phyloP scores from a whole-genome alignment of 768 basidiomycete genomes.

The Amanita jacksonii region DNA sequence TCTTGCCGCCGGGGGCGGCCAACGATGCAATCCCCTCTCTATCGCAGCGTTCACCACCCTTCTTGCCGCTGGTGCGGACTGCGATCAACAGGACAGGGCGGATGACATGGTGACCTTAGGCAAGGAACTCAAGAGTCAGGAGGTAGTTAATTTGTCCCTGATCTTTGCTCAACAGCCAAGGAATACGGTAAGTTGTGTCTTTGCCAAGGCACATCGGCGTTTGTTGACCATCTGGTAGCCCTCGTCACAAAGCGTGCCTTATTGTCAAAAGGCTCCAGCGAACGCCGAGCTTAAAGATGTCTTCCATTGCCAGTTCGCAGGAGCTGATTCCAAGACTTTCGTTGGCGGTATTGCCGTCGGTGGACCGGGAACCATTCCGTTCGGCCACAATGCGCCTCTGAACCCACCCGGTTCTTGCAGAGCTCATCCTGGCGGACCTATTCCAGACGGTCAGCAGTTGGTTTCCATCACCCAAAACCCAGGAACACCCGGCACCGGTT shows the following conservation, averaged over 20 bases:
- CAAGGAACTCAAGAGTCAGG: conserved; percentile 32
- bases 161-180: conserved; percentile 50
- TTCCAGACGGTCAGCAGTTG: conserved; percentile 40
- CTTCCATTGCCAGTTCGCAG: conserved; percentile 51
- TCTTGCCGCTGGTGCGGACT: conserved; percentile 44
- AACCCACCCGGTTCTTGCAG: conserved; percentile 42
- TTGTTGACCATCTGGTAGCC: conserved; percentile 21
- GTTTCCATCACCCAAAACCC: conserved; percentile 24
- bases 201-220: not conserved
- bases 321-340: conserved; percentile 34
- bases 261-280: conserved; percentile 44
- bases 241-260: conserved; percentile 32
- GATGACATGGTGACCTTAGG: conserved; percentile 41
- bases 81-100: conserved; percentile 47
- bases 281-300: conserved; percentile 45
- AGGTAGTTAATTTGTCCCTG: conserved; percentile 43
- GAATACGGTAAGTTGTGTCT: conserved; percentile 31
- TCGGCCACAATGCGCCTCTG: conserved; percentile 30
- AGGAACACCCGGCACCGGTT: conserved; percentile 21
- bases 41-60: conserved; percentile 48
- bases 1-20: conserved; percentile 41
- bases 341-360: conserved; percentile 35
- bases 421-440: conserved; percentile 36
- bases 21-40: conserved; percentile 48
- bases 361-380: conserved; percentile 40